phyloP scores from a whole-genome alignment of 768 basidiomycete genomes.

The Termitomyces bulborhizus region DNA sequence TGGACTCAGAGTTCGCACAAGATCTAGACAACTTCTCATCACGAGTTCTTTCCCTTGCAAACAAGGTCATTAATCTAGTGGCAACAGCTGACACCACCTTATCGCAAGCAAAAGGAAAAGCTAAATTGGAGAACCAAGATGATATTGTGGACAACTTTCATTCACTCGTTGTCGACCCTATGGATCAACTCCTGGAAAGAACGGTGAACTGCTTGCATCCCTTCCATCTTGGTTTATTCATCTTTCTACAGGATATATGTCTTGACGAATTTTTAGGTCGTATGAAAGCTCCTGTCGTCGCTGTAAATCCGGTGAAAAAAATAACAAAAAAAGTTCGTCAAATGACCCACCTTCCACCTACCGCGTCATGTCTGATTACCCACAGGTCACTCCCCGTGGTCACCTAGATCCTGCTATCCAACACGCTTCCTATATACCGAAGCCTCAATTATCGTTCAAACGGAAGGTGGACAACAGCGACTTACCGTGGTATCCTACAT shows the following conservation, averaged over 20 bases:
- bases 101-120: conserved; percentile 43
- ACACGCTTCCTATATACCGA: conserved; percentile 68
- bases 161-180: conserved; percentile 67
- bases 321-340: conserved; percentile 28
- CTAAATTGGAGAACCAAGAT: conserved; percentile 58
- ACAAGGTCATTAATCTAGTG: conserved; percentile 52
- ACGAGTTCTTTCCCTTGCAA: conserved; percentile 60
- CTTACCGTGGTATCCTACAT: conserved; percentile 59
- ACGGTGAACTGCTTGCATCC: conserved; percentile 45
- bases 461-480: conserved; percentile 51
- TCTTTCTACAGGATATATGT: conserved; percentile 59
- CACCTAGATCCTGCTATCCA: conserved; percentile 56
- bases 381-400: conserved; percentile 28
- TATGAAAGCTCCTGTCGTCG: conserved; percentile 60
- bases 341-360: not conserved
- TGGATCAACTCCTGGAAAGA: conserved; percentile 82
- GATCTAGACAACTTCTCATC: conserved; percentile 67
- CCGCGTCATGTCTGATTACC: conserved; percentile 7
- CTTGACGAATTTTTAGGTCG: conserved; percentile 75
- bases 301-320: conserved; percentile 38
- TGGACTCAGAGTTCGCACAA: conserved; percentile 64
- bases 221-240: not conserved
- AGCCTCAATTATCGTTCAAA: conserved; percentile 79
- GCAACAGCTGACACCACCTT: conserved; percentile 32
- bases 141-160: conserved; percentile 84